Percentiles rank a stretch among this genome's conserved stretches.
phyloP scores from a whole-genome alignment of 306 rosid genomes.

The Datisca glomerata region DNA sequence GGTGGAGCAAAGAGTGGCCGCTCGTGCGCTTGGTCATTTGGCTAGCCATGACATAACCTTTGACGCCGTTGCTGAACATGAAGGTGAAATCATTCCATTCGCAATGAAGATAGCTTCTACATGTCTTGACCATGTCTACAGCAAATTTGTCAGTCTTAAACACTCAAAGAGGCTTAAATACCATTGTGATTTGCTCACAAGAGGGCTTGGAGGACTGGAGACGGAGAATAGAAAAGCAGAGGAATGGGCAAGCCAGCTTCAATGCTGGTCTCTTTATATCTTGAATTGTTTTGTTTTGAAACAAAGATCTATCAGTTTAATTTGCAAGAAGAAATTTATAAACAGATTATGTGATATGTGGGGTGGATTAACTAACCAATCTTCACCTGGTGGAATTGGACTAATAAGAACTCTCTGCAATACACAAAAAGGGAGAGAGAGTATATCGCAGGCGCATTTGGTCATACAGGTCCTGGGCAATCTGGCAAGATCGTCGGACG shows the following conservation, averaged over 20 bases:
- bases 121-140: slow-evolving; percentile 31
- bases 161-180: slow-evolving; percentile 32
- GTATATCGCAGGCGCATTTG: slow-evolving; percentile 20
- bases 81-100: slow-evolving; percentile 26
- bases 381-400: slow-evolving; percentile 49
- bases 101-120: slow-evolving; percentile 30
- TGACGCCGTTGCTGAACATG: slow-evolving; percentile 28
- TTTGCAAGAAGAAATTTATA: slow-evolving; percentile 35
- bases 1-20: slow-evolving; percentile 68
- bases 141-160: slow-evolving; percentile 25
- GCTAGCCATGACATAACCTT: slow-evolving; percentile 39
- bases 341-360: slow-evolving; percentile 32
- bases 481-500: slow-evolving; percentile 50
- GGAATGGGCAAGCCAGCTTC: slow-evolving; percentile 61
- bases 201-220: slow-evolving; percentile 46
- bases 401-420: slow-evolving; percentile 37
- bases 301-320: slow-evolving; percentile 32
- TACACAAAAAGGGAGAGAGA: slow-evolving; percentile 36
- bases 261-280: slow-evolving; percentile 54
- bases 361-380: slow-evolving; percentile 39
- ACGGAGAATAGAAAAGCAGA: slow-evolving; percentile 50
- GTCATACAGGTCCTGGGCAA: slow-evolving; percentile 30
- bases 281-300: slow-evolving; percentile 40
- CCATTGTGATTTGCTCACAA: slow-evolving; percentile 46
- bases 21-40: slow-evolving; percentile 53